Evolutionary conservation across 345 rosid genomes (phyloP).

Genomic region (Mallotus nudiflorus): DNA sequence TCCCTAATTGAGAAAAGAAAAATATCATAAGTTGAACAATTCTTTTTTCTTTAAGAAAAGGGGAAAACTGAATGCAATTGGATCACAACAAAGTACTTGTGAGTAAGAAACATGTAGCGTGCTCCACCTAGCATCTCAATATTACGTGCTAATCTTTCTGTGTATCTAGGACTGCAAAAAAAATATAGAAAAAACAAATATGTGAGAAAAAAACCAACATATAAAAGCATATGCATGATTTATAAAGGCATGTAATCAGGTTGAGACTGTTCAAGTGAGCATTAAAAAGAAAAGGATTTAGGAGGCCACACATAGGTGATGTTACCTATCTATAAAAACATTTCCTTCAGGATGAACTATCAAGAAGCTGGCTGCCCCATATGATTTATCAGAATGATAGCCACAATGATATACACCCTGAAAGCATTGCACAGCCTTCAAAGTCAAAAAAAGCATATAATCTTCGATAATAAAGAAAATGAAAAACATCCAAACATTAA

Average conservation of each 20-base stretch:
- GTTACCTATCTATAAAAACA: slow-evolving; percentile 61
- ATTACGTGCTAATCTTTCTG: slow-evolving; percentile 47
- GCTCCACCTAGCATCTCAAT: slow-evolving; percentile 60
- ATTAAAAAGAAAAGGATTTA: background rate
- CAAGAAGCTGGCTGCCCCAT: slow-evolving; percentile 60
- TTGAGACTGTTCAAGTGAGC: background rate
- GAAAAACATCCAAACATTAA: slow-evolving; percentile 2
- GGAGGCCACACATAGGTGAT: background rate
- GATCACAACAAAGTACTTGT: slow-evolving; percentile 38
- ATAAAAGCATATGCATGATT: background rate
- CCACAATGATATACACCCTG: slow-evolving; percentile 73
- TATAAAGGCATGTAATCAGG: too few relatives aligned
- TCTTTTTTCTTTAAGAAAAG: background rate
- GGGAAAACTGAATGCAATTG: background rate
- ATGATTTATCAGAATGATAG: slow-evolving; percentile 65
- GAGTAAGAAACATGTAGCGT: slow-evolving; percentile 60
- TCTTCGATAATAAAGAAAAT: background rate
- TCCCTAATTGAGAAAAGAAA: slow-evolving; percentile 45
- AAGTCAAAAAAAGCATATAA: background rate
- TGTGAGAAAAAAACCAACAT: background rate
- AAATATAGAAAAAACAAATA: slow-evolving; percentile 1
- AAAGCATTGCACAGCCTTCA: slow-evolving; percentile 12
- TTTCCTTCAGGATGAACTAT: slow-evolving; percentile 59
- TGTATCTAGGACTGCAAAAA: slow-evolving; percentile 55
- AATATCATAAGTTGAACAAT: slow-evolving; percentile 3